A percentile compares a stretch with the other conserved stretches of the same genome.
These are phyloP conservation scores for Termitomyces sp. DNA, from an alignment of 768 basidiomycete genomes.

Conservation along the genomic window DNA sequence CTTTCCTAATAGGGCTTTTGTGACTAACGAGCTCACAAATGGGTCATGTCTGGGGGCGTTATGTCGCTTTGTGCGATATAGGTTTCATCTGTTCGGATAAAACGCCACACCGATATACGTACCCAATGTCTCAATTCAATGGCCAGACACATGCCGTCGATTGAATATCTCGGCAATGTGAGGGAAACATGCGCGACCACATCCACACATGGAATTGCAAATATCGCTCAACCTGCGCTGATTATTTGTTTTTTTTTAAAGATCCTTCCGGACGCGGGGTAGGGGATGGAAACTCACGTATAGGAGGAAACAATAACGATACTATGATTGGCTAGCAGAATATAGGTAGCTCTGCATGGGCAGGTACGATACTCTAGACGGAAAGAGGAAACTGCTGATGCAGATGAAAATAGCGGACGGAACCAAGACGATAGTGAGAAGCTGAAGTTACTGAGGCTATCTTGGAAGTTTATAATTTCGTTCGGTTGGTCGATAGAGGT, in stretches of 20 bases:
- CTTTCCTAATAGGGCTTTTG: too few relatives aligned
- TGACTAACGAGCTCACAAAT: too few relatives aligned
- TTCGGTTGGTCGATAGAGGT: not conserved
- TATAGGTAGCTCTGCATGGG: not conserved
- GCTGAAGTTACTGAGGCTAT: not conserved
- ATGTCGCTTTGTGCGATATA: too few relatives aligned
- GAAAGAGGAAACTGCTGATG: not conserved
- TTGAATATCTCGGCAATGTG: not conserved
- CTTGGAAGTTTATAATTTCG: not conserved
- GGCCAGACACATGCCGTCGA: not conserved
- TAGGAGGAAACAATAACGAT: not conserved
- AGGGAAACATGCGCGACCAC: not conserved
- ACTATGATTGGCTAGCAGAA: not conserved
- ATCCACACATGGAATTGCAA: not conserved
- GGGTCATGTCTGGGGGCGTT: too few relatives aligned
- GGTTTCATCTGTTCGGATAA: not conserved
- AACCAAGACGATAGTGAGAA: constrained; percentile 6
- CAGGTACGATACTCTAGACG: not conserved
- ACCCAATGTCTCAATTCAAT: not conserved
- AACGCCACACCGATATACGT: not conserved
- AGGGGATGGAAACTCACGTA: not conserved
- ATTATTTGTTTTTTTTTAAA: constrained; percentile 2
- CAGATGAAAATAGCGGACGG: not conserved
- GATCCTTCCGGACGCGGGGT: constrained; percentile 5
- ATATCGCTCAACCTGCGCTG: not conserved